phyloP scores from a whole-genome alignment of 1,139 yeast genomes.

The Debaryomyces udenii region DNA sequence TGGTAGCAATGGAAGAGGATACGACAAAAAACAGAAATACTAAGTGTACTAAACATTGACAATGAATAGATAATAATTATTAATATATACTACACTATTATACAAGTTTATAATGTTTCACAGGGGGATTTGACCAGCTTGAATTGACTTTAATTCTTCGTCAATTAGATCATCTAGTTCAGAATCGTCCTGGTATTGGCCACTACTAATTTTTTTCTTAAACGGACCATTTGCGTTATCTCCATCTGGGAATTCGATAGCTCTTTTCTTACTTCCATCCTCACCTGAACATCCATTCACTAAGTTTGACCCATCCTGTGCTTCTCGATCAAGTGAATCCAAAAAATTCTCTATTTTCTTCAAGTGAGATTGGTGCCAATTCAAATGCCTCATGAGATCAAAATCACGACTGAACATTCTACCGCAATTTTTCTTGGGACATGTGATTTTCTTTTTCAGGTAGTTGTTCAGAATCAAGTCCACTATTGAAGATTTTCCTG shows the following conservation, averaged over 20 bases:
- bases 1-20: constrained; percentile 26
- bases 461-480: constrained; percentile 42
- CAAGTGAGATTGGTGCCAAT: constrained; percentile 54
- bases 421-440: constrained; percentile 52
- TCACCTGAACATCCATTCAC: constrained; percentile 8
- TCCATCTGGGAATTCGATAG: constrained; percentile 5
- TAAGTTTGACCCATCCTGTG: constrained; percentile 14
- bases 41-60: constrained; percentile 11
- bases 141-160: constrained; percentile 29
- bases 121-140: constrained; percentile 19
- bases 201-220: constrained; percentile 4
- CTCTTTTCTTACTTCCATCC: constrained; percentile 6
- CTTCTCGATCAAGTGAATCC: constrained; percentile 24
- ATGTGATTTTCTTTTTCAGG: constrained; percentile 35
- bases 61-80: not conserved
- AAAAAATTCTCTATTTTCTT: constrained; percentile 37
- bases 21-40: constrained; percentile 38
- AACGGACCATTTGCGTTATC: not conserved
- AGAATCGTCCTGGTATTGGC: constrained; percentile 17
- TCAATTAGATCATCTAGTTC: constrained; percentile 36
- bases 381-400: constrained; percentile 55
- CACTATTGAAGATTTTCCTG: constrained; percentile 31
- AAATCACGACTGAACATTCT: constrained; percentile 49
- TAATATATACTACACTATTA: constrained; percentile 12
- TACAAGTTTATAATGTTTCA: constrained; percentile 11